Evolutionary conservation across 2,329 filamentous ascomycete genomes (phyloP), one percentile per base, ranked within the genome.

Genomic region (Pseudogymnoascus sp.): DNA sequence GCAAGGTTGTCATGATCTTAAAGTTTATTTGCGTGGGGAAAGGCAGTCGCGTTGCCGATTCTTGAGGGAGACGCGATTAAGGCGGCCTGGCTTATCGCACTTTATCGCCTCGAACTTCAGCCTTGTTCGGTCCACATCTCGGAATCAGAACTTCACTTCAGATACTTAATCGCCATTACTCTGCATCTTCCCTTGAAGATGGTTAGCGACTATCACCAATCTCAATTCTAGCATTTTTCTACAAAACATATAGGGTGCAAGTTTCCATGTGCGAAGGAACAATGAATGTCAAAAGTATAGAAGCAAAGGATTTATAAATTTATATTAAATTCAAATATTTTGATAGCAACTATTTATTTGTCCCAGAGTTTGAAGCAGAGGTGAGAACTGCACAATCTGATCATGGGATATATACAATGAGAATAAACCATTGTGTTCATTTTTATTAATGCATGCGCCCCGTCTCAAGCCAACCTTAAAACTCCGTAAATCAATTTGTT

Each of bases 311-410:
- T 30, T 33, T 55, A 12, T 2, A 55, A 55, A 14, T 35, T 55
- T 33, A 19, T 55, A 55, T 55, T 55, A 55, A 55, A 55, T 33
- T 55, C 49, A 55, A 55, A 35, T 55, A 55, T 33, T 35, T 55
- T 55, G n/a, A 55, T 30, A 33, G 28, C 28, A 55, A 35, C 49
- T 35, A 55, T 55, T 55, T 35, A 55, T 55, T 55, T 55, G n/a
- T 35, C 49, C 49, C 49, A 45, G 5, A 28, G 6, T 55, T 55
- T 33, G 28, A 35, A 25, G 16, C 28, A 55, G 42, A 49, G 2
- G 28, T 35, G 49, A 55, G 16, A 55, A 33, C 49, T 33, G 12
- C 49, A 55, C 28, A 11, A 52, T 30, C 23, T 30, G 23, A n/a
- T 4, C 9, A 19, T 3, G 49, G 28, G 28, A 33, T 55, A 55